These are phyloP conservation scores for Alternaria burnsii DNA, from an alignment of 2,329 filamentous ascomycete species.

Conservation along the genomic window DNA sequence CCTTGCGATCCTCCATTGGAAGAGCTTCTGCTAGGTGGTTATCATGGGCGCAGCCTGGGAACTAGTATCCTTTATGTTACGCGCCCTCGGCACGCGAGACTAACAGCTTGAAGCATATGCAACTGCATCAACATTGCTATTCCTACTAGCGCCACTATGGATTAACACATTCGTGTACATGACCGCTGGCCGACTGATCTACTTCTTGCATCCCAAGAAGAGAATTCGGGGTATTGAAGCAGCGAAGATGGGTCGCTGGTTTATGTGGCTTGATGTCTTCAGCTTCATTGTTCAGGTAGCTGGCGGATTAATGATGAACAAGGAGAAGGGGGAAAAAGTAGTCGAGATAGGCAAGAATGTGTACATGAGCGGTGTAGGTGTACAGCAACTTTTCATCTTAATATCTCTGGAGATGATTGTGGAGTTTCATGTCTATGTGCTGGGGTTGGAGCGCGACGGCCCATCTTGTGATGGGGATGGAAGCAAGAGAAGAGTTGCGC, in stretches of 20 bases:
- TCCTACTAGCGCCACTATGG: slow-evolving; percentile 38
- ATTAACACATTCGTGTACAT: slow-evolving; percentile 59
- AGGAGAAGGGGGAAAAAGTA: neutral
- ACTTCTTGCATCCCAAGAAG: slow-evolving; percentile 49
- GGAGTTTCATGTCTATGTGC: neutral
- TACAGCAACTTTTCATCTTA: neutral
- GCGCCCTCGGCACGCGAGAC: neutral
- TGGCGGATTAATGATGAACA: neutral
- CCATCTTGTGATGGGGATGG: rapidly evolving
- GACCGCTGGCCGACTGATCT: slow-evolving; percentile 51
- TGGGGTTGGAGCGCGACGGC: neutral
- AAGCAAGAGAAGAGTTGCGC: neutral
- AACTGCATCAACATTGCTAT: neutral
- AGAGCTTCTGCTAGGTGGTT: neutral
- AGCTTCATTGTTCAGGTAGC: neutral
- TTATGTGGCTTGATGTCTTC: neutral
- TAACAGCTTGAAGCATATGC: neutral
- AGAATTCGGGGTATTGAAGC: slow-evolving; percentile 50
- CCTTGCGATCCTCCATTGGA: neutral
- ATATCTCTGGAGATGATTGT: neutral
- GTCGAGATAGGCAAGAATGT: neutral
- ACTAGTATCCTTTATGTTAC: neutral
- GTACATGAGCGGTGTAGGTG: neutral
- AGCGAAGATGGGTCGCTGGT: slow-evolving; percentile 32
- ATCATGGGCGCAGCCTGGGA: neutral